Base-by-base conservation (phyloP, 768 basidiomycete genomes). In the Tephrocybe sp. region DNA sequence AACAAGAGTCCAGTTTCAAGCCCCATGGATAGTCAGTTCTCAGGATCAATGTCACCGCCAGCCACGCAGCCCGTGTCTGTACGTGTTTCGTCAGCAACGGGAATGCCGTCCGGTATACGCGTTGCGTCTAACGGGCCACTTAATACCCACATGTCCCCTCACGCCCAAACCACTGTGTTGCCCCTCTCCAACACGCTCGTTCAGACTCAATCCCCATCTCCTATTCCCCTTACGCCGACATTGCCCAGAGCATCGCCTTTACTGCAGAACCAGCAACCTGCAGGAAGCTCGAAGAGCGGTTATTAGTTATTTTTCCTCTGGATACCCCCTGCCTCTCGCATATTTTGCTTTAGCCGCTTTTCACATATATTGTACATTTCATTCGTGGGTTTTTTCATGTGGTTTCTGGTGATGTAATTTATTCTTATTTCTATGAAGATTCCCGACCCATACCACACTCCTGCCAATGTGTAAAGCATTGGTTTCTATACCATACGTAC, bases 81-180 rank as follows among this genome's bases (percentile, higher is more conserved):
- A 17, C 74, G 83, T 20, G 75, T 77, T 10, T 78, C 83, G 2
- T 85, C 84, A 0, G 75, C 79, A 17, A 83, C 81, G 58, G 83
- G 84, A 4, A 73, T 73, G n/a, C 78, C 80, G 38, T 70, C 71
- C 20, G 63, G 64, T 15, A 55, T 70, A 25, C 62, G 65, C 17
- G 52, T 54, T 42, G 48, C 49, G 41, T 58, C 72, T 10, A 73
- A 73, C 15, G 75, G 73, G 3, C 79, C 77, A 50, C 72, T 74
- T 47, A 23, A 57, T n/a, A 20, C 64, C n/a, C 71, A 70, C 53
- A 71, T 79, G 62, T 80, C 81, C 11, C 80, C 82, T 4, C 79
- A 75, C 52, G 58, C 76, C 43, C 78, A 76, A 44, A 76, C 77
- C 18, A 76, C 69, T 49, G 71, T 79, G 10, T 73, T 77, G 0